Conservation (phyloP, 2,329 filamentous ascomycete species). For the Fusarium secorum region DNA sequence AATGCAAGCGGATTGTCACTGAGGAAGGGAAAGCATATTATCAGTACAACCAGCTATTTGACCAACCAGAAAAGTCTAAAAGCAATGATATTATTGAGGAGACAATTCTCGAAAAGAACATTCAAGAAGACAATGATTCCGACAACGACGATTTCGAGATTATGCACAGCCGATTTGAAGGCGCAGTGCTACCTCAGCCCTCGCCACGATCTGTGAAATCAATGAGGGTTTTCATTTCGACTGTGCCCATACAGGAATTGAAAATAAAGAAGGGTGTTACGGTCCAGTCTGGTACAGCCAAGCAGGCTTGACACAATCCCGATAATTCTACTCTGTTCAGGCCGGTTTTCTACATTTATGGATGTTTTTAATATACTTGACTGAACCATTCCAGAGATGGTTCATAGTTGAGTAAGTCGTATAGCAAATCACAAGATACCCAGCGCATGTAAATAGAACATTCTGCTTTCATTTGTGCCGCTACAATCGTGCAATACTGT, state of each 20-base stretch:
- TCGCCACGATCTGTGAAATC: slow-evolving; percentile 58
- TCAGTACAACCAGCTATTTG: slow-evolving; percentile 66
- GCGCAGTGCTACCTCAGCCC: slow-evolving; percentile 58
- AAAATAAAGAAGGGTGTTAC: slow-evolving; percentile 57
- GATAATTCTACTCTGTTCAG: neutral
- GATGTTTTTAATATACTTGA: neutral
- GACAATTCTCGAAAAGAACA: slow-evolving; percentile 48
- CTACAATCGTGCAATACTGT: slow-evolving; percentile 25
- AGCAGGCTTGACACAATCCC: neutral
- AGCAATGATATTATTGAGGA: slow-evolving; percentile 52
- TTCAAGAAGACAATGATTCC: slow-evolving; percentile 37
- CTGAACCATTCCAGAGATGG: neutral
- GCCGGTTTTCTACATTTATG: neutral
- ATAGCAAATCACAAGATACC: slow-evolving; percentile 31
- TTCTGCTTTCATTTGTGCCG: slow-evolving; percentile 26
- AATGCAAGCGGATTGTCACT: slow-evolving; percentile 65
- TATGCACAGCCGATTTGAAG: slow-evolving; percentile 64
- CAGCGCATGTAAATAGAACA: slow-evolving; percentile 13
- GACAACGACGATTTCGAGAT: slow-evolving; percentile 62
- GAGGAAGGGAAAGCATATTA: slow-evolving; percentile 58
- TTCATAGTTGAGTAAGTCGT: neutral
- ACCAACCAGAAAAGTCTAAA: slow-evolving; percentile 49
- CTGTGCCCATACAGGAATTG: slow-evolving; percentile 62
- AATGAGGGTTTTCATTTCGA: slow-evolving; percentile 68
- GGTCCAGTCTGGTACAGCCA: slow-evolving; percentile 55